Percentiles rank a stretch among this genome's conserved stretches.
Conservation (phyloP, 2,329 filamentous ascomycete species). For the Leptosphaerulina australis region DNA sequence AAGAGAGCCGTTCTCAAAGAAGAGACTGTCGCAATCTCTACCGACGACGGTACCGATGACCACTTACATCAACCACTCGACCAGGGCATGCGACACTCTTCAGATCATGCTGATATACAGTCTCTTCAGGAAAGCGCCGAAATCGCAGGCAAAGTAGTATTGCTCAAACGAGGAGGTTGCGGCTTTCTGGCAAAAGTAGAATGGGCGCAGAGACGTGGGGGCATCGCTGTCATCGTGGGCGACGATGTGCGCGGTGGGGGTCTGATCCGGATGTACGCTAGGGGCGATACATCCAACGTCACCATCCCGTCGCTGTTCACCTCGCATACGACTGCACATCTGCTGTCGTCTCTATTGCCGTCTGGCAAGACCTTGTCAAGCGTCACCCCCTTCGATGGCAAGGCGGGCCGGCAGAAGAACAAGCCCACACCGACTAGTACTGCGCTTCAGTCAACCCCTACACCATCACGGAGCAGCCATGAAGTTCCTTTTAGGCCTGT, state of each 20-base stretch:
- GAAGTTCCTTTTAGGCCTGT: not conserved
- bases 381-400: slow-evolving; percentile 54
- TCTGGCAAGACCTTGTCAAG: slow-evolving; percentile 53
- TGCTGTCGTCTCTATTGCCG: slow-evolving; percentile 86
- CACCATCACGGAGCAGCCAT: slow-evolving; percentile 18
- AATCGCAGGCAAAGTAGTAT: slow-evolving; percentile 89
- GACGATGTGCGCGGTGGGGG: slow-evolving; percentile 89
- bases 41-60: slow-evolving; percentile 82
- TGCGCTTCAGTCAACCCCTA: not conserved
- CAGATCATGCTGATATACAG: slow-evolving; percentile 82
- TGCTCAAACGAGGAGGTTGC: slow-evolving; percentile 90
- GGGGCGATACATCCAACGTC: slow-evolving; percentile 92
- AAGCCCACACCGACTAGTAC: slow-evolving; percentile 49
- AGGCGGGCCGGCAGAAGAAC: slow-evolving; percentile 64
- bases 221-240: slow-evolving; percentile 87
- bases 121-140: slow-evolving; percentile 90
- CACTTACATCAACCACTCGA: slow-evolving; percentile 67
- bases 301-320: slow-evolving; percentile 95
- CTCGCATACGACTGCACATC: slow-evolving; percentile 89
- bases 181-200: slow-evolving; percentile 97
- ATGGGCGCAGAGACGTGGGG: slow-evolving; percentile 92
- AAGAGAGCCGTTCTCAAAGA: slow-evolving; percentile 7
- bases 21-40: not conserved
- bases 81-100: slow-evolving; percentile 12
- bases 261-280: slow-evolving; percentile 97